Conservation (phyloP, 768 basidiomycete genomes). For the Erythrobasidium yunnanense region DNA sequence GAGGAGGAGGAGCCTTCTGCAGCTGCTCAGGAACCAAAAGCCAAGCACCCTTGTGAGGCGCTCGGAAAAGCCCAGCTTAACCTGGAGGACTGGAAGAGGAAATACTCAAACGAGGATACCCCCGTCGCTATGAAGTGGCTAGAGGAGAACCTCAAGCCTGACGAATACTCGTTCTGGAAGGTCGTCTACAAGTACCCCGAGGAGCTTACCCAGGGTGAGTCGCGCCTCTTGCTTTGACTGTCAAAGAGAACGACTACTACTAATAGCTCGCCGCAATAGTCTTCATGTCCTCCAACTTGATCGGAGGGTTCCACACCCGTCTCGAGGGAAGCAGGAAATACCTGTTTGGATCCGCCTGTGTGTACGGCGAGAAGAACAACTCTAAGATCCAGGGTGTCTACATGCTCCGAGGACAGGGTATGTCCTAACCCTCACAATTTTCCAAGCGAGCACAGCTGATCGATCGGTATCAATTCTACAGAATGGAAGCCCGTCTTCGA, state of each 20-base stretch:
- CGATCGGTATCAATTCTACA: conserved; percentile 7
- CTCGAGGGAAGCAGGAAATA: conserved; percentile 81
- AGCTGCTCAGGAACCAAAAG: conserved; percentile 72
- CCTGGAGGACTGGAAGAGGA: conserved; percentile 81
- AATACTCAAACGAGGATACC: conserved; percentile 97
- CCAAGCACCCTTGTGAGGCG: conserved; percentile 84
- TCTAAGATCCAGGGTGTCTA: conserved; percentile 52
- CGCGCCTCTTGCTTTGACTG: not conserved
- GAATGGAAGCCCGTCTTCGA: conserved; percentile 60
- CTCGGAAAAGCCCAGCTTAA: conserved; percentile 62
- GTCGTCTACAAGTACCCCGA: conserved; percentile 95
- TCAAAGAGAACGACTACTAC: not conserved
- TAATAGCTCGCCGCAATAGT: conserved; percentile 38
- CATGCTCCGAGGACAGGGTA: conserved; percentile 62
- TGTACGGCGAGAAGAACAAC: conserved; percentile 78
- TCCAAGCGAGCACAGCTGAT: too few species aligned
- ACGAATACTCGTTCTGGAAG: conserved; percentile 45
- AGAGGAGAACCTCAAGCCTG: conserved; percentile 67
- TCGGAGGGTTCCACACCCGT: conserved; percentile 90
- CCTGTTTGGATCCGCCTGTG: conserved; percentile 84
- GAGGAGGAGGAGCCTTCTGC: conserved; percentile 43
- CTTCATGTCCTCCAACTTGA: conserved; percentile 91
- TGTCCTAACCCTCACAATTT: too few species aligned
- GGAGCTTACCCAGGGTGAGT: conserved; percentile 60
- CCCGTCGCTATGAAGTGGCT: conserved; percentile 80